Evolutionary conservation across 345 rosid genomes (phyloP), one percentile per base, ranked within the genome.

Genomic region (Zanthoxylum bungeanum): DNA sequence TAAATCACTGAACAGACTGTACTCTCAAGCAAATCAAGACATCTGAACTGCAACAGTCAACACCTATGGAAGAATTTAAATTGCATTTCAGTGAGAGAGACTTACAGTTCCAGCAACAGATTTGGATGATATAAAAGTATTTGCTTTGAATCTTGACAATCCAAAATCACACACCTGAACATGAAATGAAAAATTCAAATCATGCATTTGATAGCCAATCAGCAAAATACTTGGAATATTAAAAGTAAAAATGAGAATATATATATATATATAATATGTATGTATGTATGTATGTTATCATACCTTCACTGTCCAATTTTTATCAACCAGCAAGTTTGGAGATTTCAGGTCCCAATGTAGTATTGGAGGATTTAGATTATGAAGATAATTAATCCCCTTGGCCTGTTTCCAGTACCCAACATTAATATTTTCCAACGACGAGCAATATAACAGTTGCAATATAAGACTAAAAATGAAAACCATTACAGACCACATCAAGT

Each of bases 321-420:
- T 94, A 83, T 94, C 98, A 59, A 92, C 98, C 86, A 94, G 77
- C 69, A 94, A 71, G 86, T 94, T 94, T 66, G 98, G 98, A 46
- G 98, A 82, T 75, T 94, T 94, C 33, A 94, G 87, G 85, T 94
- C 98, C 98, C 98, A 94, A 71, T 94, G 98, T 75, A 94, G 92
- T 44, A 94, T 83, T 27, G 98, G 95, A 66, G 98, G 98, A 57
- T 71, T 85, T 47, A 94, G 90, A 82, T 95, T 84, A 75, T 92
- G 98, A 69, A 94, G 89, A 84, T 94, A 94, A 81, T 94, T 94
- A 77, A 94, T 78, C 34, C 98, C 98, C 82, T 92, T 94, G 25
- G 98, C 98, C 98, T 94, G 95, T 66, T 57, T 73, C 70, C 77
- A 77, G n/a, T 3, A 73, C 60, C 68, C 21, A 69, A 21, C 44